These are phyloP conservation scores for Tuber umbilicatum DNA, from an alignment of 495 filamentous ascomycete genomes.

Conservation along the genomic window DNA sequence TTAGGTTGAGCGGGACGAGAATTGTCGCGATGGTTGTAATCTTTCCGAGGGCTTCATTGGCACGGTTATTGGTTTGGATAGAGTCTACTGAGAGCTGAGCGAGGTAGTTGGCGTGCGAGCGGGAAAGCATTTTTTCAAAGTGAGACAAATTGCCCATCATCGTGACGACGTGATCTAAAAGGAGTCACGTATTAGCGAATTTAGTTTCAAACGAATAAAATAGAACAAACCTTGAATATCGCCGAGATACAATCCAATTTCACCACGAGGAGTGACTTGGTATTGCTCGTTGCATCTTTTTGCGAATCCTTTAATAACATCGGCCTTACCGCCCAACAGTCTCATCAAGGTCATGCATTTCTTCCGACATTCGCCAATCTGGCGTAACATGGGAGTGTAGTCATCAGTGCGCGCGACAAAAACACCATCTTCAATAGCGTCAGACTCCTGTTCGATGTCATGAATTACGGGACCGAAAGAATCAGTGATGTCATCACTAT, in stretches of 20 bases:
- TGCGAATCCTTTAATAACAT: conserved; percentile 98
- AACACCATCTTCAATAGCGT: conserved; percentile 71
- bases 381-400: conserved; percentile 51
- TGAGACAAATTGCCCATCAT: conserved; percentile 94
- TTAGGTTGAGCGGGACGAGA: conserved; percentile 95
- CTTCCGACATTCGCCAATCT: conserved; percentile 82
- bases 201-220: neutral
- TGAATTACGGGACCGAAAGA: conserved; percentile 87
- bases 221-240: conserved; percentile 64
- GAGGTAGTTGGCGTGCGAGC: conserved; percentile 92
- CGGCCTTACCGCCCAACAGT: conserved; percentile 90
- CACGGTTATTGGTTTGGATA: conserved; percentile 77
- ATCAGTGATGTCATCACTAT: conserved; percentile 84
- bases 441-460: conserved; percentile 79
- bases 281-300: conserved; percentile 98
- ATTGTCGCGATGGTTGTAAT: conserved; percentile 95
- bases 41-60: conserved; percentile 95
- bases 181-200: conserved; percentile 1
- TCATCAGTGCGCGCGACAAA: conserved; percentile 75
- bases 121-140: conserved; percentile 88
- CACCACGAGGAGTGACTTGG: conserved; percentile 88
- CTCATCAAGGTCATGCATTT: conserved; percentile 93
- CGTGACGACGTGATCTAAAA: conserved; percentile 82
- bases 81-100: conserved; percentile 55
- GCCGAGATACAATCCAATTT: conserved; percentile 91